Percentiles rank a stretch among this genome's conserved stretches.
Conservation (phyloP, 2,329 filamentous ascomycete species). For the Teratosphaeriaceae sp. region DNA sequence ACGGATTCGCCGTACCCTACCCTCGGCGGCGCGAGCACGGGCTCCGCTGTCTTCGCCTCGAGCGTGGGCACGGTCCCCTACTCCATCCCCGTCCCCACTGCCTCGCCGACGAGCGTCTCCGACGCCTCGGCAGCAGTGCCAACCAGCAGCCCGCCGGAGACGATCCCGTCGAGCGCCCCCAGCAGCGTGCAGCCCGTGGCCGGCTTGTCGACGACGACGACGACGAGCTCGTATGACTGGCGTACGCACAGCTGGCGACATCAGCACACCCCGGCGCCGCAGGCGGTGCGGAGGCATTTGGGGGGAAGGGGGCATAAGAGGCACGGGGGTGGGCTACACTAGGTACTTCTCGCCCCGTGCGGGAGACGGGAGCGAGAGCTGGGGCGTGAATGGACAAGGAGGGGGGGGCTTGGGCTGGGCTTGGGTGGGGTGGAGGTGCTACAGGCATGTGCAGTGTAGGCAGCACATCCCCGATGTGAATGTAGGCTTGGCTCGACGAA, state of each 20-base stretch:
- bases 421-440: too few species aligned
- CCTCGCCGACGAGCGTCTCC: neutral
- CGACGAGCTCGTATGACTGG: constrained; percentile 1
- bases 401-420: too few species aligned
- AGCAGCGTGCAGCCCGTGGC: too few species aligned
- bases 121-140: neutral
- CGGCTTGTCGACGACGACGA: too few species aligned
- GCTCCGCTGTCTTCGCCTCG: neutral
- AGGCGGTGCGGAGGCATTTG: constrained; percentile 17
- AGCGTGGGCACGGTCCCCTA: neutral
- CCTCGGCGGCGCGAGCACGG: neutral
- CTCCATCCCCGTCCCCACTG: neutral
- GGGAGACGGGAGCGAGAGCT: too few species aligned
- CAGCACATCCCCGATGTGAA: too few species aligned
- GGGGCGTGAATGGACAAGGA: too few species aligned
- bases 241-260: constrained; percentile 2
- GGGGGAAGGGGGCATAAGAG: constrained; percentile 21
- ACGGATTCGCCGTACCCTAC: neutral
- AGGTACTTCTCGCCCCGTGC: too few species aligned
- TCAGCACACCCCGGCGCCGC: constrained; percentile 14
- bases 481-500: too few species aligned
- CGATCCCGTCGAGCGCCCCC: too few species aligned
- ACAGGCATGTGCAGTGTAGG: too few species aligned
- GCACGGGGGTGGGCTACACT: constrained; percentile 6
- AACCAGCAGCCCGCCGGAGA: constrained; percentile 8